These are phyloP conservation scores for Plenodomus tracheiphilus DNA, from an alignment of 2,329 filamentous ascomycete genomes.

Conservation along the genomic window DNA sequence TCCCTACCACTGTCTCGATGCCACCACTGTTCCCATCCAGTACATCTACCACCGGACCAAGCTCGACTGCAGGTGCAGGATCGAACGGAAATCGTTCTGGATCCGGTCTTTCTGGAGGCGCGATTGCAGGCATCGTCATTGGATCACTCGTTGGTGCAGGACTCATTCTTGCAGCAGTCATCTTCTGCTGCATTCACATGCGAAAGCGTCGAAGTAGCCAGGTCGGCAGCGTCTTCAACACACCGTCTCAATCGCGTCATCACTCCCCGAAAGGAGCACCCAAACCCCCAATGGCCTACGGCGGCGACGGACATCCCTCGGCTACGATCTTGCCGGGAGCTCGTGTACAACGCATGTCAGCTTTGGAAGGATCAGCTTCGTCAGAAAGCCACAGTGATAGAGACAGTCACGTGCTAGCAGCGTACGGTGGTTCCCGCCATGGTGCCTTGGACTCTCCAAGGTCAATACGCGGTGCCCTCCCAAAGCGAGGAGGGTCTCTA, in stretches of 20 bases:
- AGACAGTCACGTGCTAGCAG: conserved; percentile 25
- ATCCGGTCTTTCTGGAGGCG: conserved; percentile 72
- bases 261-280: conserved; percentile 25
- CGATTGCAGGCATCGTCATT: conserved; percentile 88
- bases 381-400: conserved; percentile 49
- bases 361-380: conserved; percentile 74
- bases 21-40: conserved; percentile 64
- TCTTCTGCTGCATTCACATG: conserved; percentile 61
- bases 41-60: conserved; percentile 58
- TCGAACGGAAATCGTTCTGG: conserved; percentile 33
- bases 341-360: conserved; percentile 93
- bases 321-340: conserved; percentile 73
- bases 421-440: conserved; percentile 27
- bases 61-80: conserved; percentile 29
- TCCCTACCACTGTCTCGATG: conserved; percentile 71
- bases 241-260: conserved; percentile 70
- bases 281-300: conserved; percentile 49
- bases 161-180: conserved; percentile 68
- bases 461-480: conserved; percentile 57
- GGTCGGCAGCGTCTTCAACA: conserved; percentile 80
- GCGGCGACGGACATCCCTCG: conserved; percentile 44
- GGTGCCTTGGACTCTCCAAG: conserved; percentile 65
- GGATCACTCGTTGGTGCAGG: conserved; percentile 73
- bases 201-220: conserved; percentile 62
- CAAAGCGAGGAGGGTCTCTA: conserved; percentile 80